A percentile compares a stretch with the other conserved stretches of the same genome.
phyloP scores from a whole-genome alignment of 2,329 filamentous ascomycete genomes.

The Fusarium nygamai region DNA sequence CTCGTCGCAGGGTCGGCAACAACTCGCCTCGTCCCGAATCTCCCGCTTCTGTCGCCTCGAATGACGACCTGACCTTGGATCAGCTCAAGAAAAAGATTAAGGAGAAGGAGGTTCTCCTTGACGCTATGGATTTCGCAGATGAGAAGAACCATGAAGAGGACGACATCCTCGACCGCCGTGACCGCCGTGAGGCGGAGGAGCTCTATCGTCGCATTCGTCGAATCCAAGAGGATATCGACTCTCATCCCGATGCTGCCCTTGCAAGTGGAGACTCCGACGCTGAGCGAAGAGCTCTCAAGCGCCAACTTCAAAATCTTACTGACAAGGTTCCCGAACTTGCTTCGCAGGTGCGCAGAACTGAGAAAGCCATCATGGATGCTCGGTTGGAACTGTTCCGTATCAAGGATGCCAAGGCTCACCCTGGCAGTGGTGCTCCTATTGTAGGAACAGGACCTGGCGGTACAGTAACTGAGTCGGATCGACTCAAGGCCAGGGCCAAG shows the following conservation, averaged over 20 bases:
- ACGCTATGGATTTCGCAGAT: constrained; percentile 96
- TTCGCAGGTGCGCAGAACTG: constrained; percentile 88
- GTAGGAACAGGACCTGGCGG: constrained; percentile 94
- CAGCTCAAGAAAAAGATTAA: constrained; percentile 92
- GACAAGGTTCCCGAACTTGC: constrained; percentile 93
- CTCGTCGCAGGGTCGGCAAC: constrained; percentile 83
- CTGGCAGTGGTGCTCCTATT: constrained; percentile 80
- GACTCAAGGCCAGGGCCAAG: constrained; percentile 92
- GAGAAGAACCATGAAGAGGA: constrained; percentile 91
- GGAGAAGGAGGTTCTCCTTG: constrained; percentile 92
- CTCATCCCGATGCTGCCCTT: constrained; percentile 80
- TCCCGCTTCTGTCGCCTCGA: constrained; percentile 73
- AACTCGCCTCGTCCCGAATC: constrained; percentile 84
- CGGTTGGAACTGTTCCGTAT: constrained; percentile 92
- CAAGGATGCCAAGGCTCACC: constrained; percentile 91
- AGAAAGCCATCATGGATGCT: constrained; percentile 92
- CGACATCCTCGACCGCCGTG: constrained; percentile 87
- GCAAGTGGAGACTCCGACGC: constrained; percentile 83
- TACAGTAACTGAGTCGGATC: constrained; percentile 88
- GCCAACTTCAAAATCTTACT: constrained; percentile 87
- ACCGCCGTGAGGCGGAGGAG: constrained; percentile 92
- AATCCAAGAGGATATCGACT: constrained; percentile 93
- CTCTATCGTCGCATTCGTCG: constrained; percentile 91
- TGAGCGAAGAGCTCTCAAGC: constrained; percentile 84
- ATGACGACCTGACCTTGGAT: constrained; percentile 85